Percentiles rank a stretch among this genome's conserved stretches.
Evolutionary conservation across 192 early-diverging fungal genomes (phyloP).

Genomic region (Geosiphon pyriformis): DNA sequence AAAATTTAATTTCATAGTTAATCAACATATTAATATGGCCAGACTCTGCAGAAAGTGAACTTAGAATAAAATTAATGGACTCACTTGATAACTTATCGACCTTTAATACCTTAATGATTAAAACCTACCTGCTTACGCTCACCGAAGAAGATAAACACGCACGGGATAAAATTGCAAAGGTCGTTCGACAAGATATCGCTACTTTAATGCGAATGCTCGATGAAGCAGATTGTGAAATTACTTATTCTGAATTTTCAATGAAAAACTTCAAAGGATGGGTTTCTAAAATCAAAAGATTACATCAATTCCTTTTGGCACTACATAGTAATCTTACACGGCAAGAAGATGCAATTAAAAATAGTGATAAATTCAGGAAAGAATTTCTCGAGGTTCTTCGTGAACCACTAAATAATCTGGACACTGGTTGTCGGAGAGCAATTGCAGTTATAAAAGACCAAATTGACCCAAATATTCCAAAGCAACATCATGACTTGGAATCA

Average conservation of each 20-base stretch:
- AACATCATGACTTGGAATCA: not conserved
- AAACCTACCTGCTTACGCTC: not conserved
- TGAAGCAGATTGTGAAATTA: constrained; percentile 3
- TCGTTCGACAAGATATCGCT: not conserved
- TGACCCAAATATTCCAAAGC: not conserved
- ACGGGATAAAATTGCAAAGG: not conserved
- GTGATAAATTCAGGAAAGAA: not conserved
- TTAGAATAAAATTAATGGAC: not conserved
- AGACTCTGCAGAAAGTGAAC: not conserved
- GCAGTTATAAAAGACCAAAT: not conserved
- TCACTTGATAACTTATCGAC: not conserved
- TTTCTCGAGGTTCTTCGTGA: not conserved
- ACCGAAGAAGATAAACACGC: not conserved
- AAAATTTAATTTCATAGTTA: no score
- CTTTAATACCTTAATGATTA: constrained; percentile 1
- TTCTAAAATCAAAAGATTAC: constrained; percentile 2
- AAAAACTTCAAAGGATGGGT: constrained; percentile 10
- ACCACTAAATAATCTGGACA: not conserved
- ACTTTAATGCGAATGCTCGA: not conserved
- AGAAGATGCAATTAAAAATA: not conserved
- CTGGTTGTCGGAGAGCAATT: not conserved
- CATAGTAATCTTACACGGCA: not conserved
- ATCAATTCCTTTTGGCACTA: constrained; percentile 3
- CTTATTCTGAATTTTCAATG: constrained; percentile 18
- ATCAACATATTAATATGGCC: not conserved